phyloP scores from a whole-genome alignment of 495 filamentous ascomycete species.

The Aspergillus egyptiacus region DNA sequence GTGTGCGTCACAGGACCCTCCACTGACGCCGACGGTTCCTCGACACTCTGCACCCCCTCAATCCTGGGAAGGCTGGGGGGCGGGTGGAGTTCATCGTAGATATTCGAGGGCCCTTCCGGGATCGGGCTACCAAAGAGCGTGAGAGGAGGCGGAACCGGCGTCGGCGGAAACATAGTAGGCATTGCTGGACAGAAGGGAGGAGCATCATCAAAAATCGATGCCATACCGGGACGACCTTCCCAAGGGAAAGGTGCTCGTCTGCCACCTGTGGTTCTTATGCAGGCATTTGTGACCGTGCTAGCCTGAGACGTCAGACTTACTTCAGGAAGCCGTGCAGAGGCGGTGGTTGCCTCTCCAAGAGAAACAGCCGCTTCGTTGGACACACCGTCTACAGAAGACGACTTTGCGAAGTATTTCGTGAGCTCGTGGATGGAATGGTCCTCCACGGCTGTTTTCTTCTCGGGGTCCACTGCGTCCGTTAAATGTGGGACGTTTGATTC shows the following conservation, averaged over 20 bases:
- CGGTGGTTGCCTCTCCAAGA: slow-evolving; percentile 7
- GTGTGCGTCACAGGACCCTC: no score
- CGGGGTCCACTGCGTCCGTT: slow-evolving; percentile 11
- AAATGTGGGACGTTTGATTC: slow-evolving; percentile 1
- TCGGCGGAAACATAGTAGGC: background rate
- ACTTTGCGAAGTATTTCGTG: slow-evolving; percentile 2
- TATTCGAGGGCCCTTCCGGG: slow-evolving; percentile 3
- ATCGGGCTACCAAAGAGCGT: slow-evolving; percentile 1
- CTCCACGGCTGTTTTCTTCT: slow-evolving; percentile 9
- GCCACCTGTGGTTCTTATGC: background rate
- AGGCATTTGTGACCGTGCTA: background rate
- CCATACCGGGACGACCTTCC: background rate
- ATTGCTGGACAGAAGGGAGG: background rate
- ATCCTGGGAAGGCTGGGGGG: background rate
- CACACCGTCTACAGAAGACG: slow-evolving; percentile 3
- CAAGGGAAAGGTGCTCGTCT: slow-evolving; percentile 1
- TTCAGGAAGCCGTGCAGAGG: slow-evolving; percentile 11
- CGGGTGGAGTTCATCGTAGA: slow-evolving; percentile 5
- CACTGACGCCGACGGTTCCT: slow-evolving; percentile 11
- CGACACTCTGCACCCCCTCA: slow-evolving; percentile 3
- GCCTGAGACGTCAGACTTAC: background rate
- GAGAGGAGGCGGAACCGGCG: slow-evolving; percentile 8
- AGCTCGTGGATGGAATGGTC: slow-evolving; percentile 6
- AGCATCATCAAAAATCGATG: slow-evolving; percentile 2
- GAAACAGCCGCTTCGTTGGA: slow-evolving; percentile 9